phyloP scores from a whole-genome alignment of 176 grass and related monocot species.

The Musa itinerans region DNA sequence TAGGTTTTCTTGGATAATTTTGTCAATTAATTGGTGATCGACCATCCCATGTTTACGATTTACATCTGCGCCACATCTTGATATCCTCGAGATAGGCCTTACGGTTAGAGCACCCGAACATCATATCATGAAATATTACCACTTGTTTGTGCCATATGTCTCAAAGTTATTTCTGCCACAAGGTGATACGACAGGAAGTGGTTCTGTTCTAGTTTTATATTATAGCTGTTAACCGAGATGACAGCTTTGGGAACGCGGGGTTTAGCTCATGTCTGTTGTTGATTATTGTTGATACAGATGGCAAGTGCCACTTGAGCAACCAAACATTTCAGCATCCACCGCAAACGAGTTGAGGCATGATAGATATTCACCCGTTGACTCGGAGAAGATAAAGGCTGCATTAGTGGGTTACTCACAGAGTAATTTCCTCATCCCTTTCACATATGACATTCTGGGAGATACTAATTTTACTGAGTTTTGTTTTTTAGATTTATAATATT shows the following conservation, averaged over 20 bases:
- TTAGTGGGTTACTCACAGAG: constrained; percentile 64
- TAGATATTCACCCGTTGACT: constrained; percentile 44
- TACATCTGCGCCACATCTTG: background rate
- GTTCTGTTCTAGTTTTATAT: background rate
- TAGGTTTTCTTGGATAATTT: background rate
- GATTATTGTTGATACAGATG: constrained; percentile 43
- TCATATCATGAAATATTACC: background rate
- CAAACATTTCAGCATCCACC: constrained; percentile 51
- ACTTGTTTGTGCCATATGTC: background rate
- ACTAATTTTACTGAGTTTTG: background rate
- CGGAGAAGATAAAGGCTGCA: constrained; percentile 71
- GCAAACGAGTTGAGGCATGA: constrained; percentile 68
- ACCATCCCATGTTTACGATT: background rate
- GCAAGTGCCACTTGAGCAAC: constrained; percentile 59
- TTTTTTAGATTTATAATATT: background rate
- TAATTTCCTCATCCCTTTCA: constrained; percentile 17
- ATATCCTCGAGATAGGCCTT: background rate
- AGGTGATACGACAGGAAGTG: background rate
- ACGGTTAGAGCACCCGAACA: too few relatives aligned
- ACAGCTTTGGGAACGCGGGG: too few relatives aligned
- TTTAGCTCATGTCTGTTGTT: background rate
- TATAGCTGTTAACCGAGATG: background rate
- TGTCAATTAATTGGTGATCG: background rate
- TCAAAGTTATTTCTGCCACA: background rate
- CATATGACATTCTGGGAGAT: background rate